Conservation (phyloP, 148 eudicot genomes). For the Rhododendron ovatum region DNA sequence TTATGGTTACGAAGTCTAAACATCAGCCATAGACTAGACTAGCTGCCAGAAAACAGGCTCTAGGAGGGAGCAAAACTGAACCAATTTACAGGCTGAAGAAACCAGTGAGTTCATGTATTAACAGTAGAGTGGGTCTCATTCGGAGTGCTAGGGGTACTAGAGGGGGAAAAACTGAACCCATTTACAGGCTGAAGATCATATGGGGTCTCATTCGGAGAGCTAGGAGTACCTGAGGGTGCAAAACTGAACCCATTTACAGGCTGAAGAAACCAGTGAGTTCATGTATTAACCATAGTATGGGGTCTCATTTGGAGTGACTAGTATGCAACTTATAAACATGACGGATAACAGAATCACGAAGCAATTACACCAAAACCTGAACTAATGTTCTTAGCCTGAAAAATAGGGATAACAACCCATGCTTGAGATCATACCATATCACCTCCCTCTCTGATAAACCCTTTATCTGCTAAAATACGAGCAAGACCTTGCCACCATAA, state of each 20-base stretch:
- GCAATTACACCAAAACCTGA: neutral
- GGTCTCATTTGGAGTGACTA: neutral
- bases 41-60: neutral
- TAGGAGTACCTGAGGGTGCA: neutral
- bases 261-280: neutral
- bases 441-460: conserved; percentile 56
- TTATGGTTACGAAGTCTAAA: neutral
- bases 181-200: neutral
- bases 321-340: neutral
- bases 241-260: neutral
- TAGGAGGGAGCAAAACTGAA: neutral
- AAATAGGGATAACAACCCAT: neutral
- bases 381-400: conserved; percentile 4
- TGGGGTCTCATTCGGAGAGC: neutral
- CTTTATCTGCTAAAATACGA: conserved; percentile 71
- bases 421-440: conserved; percentile 28
- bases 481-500: conserved; percentile 90
- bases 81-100: neutral
- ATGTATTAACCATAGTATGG: neutral
- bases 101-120: neutral
- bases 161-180: neutral
- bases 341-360: neutral
- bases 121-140: neutral
- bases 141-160: neutral
- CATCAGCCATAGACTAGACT: neutral